Percentiles rank a stretch among this genome's conserved stretches.
Evolutionary conservation across 2,329 filamentous ascomycete species (phyloP).

Genomic region (Hymenotorrendiella dingleyae): DNA sequence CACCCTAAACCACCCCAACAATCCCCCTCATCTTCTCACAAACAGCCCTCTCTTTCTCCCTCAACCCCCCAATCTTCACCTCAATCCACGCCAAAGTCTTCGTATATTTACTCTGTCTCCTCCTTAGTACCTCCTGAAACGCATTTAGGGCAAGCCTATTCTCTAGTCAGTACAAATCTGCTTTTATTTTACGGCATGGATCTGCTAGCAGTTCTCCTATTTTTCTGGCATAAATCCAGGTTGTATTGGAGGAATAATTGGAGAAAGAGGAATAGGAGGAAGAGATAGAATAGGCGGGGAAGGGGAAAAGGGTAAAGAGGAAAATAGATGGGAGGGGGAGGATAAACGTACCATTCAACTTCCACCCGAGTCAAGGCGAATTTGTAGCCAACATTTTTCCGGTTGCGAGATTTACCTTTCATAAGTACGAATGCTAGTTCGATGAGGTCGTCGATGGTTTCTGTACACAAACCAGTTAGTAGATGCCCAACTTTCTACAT

Average conservation of each 20-base stretch:
- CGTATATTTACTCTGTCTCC: conserved; percentile 65
- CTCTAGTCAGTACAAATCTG: neutral
- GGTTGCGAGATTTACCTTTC: conserved; percentile 22
- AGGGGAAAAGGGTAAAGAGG: neutral
- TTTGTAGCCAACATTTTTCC: conserved; percentile 16
- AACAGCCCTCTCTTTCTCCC: conserved; percentile 3
- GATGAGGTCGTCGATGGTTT: conserved; percentile 19
- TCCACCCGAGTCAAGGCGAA: conserved; percentile 22
- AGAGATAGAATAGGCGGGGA: neutral
- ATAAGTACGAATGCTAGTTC: conserved; percentile 23
- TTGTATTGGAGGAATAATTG: neutral
- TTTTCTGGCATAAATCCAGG: too few relatives aligned
- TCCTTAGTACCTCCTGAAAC: conserved; percentile 60
- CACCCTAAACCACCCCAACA: neutral
- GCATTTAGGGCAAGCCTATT: conserved; percentile 59
- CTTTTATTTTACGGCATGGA: neutral
- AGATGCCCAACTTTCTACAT: neutral
- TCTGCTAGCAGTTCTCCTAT: too few relatives aligned
- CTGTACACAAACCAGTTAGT: conserved; percentile 6
- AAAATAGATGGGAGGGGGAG: conserved; percentile 2
- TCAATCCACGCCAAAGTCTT: conserved; percentile 64
- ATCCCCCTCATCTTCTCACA: conserved; percentile 8
- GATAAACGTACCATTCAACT: conserved; percentile 26
- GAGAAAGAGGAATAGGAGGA: neutral
- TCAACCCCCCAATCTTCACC: conserved; percentile 7